Evolutionary conservation across 768 basidiomycete genomes (phyloP).

Genomic region (Floccularia luteovirens): DNA sequence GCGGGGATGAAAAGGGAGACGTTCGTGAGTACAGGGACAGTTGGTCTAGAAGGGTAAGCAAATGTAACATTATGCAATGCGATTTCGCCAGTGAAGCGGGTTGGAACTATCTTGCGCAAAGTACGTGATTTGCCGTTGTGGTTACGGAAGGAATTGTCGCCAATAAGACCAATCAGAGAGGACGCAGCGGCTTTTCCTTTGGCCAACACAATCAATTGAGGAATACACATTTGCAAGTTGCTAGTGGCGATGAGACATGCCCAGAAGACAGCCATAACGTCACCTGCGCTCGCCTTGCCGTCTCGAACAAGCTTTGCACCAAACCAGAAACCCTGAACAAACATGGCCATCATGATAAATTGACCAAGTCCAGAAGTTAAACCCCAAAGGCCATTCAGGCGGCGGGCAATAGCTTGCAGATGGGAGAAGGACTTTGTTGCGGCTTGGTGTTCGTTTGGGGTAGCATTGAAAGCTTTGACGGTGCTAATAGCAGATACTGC

Average conservation of each 20-base stretch:
- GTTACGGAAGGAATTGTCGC: conserved; percentile 49
- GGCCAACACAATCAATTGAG: conserved; percentile 66
- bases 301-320: conserved; percentile 84
- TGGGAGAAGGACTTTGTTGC: conserved; percentile 35
- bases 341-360: conserved; percentile 86
- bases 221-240: conserved; percentile 83
- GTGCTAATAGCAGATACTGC: conserved; percentile 73
- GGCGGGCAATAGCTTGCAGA: conserved; percentile 38
- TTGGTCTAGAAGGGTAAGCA: conserved; percentile 74
- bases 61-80: conserved; percentile 70
- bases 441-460: conserved; percentile 35
- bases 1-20: conserved; percentile 64
- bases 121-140: conserved; percentile 19
- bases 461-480: conserved; percentile 90
- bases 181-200: conserved; percentile 83
- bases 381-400: conserved; percentile 71
- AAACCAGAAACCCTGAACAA: conserved; percentile 97
- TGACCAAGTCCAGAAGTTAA: conserved; percentile 59
- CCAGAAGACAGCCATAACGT: conserved; percentile 98
- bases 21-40: conserved; percentile 56
- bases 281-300: conserved; percentile 59
- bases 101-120: conserved; percentile 62
- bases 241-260: conserved; percentile 87
- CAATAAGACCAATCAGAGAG: conserved; percentile 53
- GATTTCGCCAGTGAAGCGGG: conserved; percentile 65